phyloP scores from a whole-genome alignment of 225 moss, liverwort and hornwort species.

The Pseudoscleropodium purum region DNA sequence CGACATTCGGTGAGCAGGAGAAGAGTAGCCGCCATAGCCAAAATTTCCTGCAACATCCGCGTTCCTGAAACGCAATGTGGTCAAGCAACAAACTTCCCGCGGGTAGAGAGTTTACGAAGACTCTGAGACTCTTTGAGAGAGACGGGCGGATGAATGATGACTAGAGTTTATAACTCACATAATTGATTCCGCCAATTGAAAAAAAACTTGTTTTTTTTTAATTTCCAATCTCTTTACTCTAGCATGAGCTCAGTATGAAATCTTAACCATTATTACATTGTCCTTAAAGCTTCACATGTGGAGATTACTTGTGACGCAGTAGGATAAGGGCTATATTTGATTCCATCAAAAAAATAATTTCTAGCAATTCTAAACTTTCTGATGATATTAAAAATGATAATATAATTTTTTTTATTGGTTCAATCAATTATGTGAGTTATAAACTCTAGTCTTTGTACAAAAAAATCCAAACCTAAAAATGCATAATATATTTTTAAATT shows the following conservation, averaged over 20 bases:
- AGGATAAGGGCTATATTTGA: neutral
- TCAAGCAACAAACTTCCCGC: neutral
- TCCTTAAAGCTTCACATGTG: neutral
- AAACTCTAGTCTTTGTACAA: neutral
- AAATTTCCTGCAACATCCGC: neutral
- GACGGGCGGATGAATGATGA: neutral
- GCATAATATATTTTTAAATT: neutral
- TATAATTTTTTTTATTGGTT: neutral
- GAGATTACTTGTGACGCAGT: neutral
- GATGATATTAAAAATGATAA: neutral
- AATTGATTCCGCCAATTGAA: neutral
- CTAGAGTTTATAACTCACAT: neutral
- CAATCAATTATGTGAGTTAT: neutral
- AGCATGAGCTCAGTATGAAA: neutral
- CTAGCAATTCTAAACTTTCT: rapidly evolving
- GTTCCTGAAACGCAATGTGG: neutral
- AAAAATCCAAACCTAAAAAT: no score
- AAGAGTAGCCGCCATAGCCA: neutral
- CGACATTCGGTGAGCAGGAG: neutral
- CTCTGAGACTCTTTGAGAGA: neutral
- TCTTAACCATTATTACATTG: neutral
- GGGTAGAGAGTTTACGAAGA: neutral
- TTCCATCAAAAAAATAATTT: neutral
- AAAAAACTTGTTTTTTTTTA: neutral
- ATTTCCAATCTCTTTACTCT: neutral